Percentiles rank a stretch among this genome's conserved stretches.
These are phyloP conservation scores for Termitomyces sp. DNA, from an alignment of 768 basidiomycete species.

Conservation along the genomic window DNA sequence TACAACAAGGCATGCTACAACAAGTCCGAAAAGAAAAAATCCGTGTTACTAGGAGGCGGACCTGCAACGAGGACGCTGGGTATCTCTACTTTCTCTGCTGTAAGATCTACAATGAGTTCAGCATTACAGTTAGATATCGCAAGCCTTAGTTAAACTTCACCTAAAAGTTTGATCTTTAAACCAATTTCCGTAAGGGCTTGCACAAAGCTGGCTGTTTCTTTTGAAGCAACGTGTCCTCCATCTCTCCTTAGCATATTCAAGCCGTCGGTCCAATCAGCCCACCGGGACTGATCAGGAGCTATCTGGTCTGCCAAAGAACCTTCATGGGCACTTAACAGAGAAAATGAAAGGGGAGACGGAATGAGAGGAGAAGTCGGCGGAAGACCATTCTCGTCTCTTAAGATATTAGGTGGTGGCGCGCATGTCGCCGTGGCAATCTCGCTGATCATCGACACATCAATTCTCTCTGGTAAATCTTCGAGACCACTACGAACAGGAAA, in stretches of 20 bases:
- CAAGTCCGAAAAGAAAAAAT: slow-evolving; percentile 82
- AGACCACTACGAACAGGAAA: slow-evolving; percentile 74
- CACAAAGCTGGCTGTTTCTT: slow-evolving; percentile 83
- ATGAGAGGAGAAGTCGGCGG: slow-evolving; percentile 45
- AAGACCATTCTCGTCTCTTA: slow-evolving; percentile 56
- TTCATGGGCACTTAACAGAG: slow-evolving; percentile 63
- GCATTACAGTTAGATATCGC: not conserved
- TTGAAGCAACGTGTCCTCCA: slow-evolving; percentile 76
- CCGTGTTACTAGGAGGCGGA: slow-evolving; percentile 69
- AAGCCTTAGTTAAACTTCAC: slow-evolving; percentile 31
- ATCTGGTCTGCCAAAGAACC: slow-evolving; percentile 74
- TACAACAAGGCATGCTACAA: slow-evolving; percentile 18
- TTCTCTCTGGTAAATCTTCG: slow-evolving; percentile 83
- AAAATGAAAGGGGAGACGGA: slow-evolving; percentile 71
- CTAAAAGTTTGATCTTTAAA: slow-evolving; percentile 83
- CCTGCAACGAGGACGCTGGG: slow-evolving; percentile 76
- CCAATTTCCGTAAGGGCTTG: slow-evolving; percentile 87
- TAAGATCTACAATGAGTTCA: slow-evolving; percentile 52
- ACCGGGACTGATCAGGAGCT: slow-evolving; percentile 69
- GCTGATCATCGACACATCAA: slow-evolving; percentile 74
- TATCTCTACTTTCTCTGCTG: slow-evolving; percentile 86
- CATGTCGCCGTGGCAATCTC: slow-evolving; percentile 78
- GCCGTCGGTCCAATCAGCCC: slow-evolving; percentile 95
- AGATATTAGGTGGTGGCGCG: slow-evolving; percentile 57
- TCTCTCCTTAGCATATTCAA: slow-evolving; percentile 81